Evolutionary conservation across 2,329 filamentous ascomycete genomes (phyloP), one percentile per base, ranked within the genome.

Genomic region (Iodosphaeria phyllophila): DNA sequence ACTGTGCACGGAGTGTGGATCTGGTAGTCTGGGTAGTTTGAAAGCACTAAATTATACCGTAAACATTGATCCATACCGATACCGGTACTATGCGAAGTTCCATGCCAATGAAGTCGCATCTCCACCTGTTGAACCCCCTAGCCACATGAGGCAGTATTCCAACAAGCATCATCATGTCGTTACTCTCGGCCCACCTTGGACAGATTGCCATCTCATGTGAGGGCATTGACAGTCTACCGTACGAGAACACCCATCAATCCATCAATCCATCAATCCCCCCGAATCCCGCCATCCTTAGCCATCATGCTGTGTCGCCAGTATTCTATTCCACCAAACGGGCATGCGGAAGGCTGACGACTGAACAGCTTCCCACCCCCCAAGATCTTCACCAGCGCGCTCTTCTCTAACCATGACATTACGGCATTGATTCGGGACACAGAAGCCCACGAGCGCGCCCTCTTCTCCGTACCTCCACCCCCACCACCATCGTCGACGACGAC

Each of bases 361-460:
- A 25, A 24, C 35, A 91, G 82, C 17, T 95, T 95, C 39, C 80
- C 80, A 20, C 69, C 69, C 2, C 80, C 86, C n/a, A 91, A 80
- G 41, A 83, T 89, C 42, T 98, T 95, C 54, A 89, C 84, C 37
- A 93, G 92, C 47, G 83, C 89, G 17, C 64, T 98, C 19, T 71
- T 95, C 24, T 73, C 75, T 28, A 73, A 73, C 36, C 74, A 84
- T 48, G 89, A 98, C 48, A 95, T 98, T 38, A 95, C 89, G 4
- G 69, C 79, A 8, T 58, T 98, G 23, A 93, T 98, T 41, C 78
- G 89, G 31, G 89, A 98, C 47, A 93, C 86, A 4, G 89, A 98
- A 50, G 56, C 76, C 13, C 86, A 95, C 52, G 89, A 98, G 49
- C 76, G 84, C 41, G 86, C 86, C 5, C 69, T 98, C 11, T 98